Evolutionary conservation across 2,329 filamentous ascomycete species (phyloP).

Genomic region (Trichoderma oligosporum): DNA sequence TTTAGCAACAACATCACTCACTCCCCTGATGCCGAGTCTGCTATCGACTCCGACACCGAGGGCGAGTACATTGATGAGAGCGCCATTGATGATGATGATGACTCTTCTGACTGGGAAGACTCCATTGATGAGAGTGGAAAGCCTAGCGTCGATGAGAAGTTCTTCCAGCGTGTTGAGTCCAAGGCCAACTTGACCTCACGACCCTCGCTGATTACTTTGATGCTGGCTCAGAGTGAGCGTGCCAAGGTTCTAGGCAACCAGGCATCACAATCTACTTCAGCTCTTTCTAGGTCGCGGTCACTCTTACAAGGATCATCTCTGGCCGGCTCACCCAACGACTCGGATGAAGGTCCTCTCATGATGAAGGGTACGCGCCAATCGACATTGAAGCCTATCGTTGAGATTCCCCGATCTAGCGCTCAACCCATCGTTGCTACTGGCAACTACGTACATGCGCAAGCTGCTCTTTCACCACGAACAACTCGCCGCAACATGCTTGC

Average conservation of each 20-base stretch:
- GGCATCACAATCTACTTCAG: slow-evolving; percentile 63
- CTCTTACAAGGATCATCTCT: slow-evolving; percentile 42
- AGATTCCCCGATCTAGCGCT: slow-evolving; percentile 61
- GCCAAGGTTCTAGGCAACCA: slow-evolving; percentile 65
- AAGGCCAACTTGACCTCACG: slow-evolving; percentile 78
- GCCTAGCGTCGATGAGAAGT: slow-evolving; percentile 74
- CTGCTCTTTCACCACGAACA: slow-evolving; percentile 82
- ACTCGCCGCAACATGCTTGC: slow-evolving; percentile 94
- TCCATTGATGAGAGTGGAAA: slow-evolving; percentile 78
- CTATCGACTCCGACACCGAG: slow-evolving; percentile 39
- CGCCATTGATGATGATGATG: slow-evolving; percentile 72
- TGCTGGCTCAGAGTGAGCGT: slow-evolving; percentile 75
- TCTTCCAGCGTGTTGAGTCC: slow-evolving; percentile 91
- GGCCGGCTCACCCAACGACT: slow-evolving; percentile 53
- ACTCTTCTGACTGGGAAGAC: slow-evolving; percentile 58
- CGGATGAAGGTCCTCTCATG: slow-evolving; percentile 58
- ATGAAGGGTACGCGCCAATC: slow-evolving; percentile 57
- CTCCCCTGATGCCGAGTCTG: slow-evolving; percentile 54
- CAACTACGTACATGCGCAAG: slow-evolving; percentile 61
- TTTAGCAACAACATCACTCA: slow-evolving; percentile 72
- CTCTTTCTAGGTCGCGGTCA: slow-evolving; percentile 62
- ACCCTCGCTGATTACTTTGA: slow-evolving; percentile 82
- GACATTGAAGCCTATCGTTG: slow-evolving; percentile 53
- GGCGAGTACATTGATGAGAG: slow-evolving; percentile 73
- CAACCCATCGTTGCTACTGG: slow-evolving; percentile 77